Evolutionary conservation across 345 rosid genomes (phyloP), one percentile per base, ranked within the genome.

Genomic region (Acer saccharum): DNA sequence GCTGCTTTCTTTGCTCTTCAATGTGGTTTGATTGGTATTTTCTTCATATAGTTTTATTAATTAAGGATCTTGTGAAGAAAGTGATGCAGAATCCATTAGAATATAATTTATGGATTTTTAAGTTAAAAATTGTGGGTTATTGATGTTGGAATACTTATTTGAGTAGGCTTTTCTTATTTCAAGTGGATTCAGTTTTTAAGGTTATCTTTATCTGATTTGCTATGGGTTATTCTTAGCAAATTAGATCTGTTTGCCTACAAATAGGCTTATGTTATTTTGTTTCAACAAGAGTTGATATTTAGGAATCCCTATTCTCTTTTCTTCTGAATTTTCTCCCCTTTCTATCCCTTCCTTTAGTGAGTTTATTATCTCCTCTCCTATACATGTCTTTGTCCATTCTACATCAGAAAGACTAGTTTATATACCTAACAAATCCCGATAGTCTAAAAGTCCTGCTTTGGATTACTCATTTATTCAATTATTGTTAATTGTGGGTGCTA

Each of bases 1-100:
- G 52, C 27, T 77, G 23, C 29, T 66, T 58, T 65, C 32, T 65
- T 60, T 64, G 25, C 75, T 35, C 18, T 72, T 63, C 48, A 48
- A n/a, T 17, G 11, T 71, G 52, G n/a, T 50, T 35, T 63, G 25
- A 35, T 78, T 75, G 41, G 50, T 64, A 41, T 77, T 10, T 17
- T 62, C 18, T 17, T 75, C 70, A 17, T 39, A 1, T 48, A 73
- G 39, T 64, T 41, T 72, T 17, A 16, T 68, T 80, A 50, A 12
- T 50, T 50, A 13, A 50, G 55, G 55, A 14, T 50, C 55, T 50
- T 50, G 55, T 14, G 16, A 50, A 50, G 14, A 50, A 50, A 13
- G 16, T 50, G 55, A 12, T 50, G 55, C 16, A 13, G 18, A 50
- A 50, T 50, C 55, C 5, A 50, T 50, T 13, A 50, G 55, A 50